Evolutionary conservation across 768 basidiomycete species (phyloP), one percentile per base, ranked within the genome.

Genomic region (Amylocystis lapponica): DNA sequence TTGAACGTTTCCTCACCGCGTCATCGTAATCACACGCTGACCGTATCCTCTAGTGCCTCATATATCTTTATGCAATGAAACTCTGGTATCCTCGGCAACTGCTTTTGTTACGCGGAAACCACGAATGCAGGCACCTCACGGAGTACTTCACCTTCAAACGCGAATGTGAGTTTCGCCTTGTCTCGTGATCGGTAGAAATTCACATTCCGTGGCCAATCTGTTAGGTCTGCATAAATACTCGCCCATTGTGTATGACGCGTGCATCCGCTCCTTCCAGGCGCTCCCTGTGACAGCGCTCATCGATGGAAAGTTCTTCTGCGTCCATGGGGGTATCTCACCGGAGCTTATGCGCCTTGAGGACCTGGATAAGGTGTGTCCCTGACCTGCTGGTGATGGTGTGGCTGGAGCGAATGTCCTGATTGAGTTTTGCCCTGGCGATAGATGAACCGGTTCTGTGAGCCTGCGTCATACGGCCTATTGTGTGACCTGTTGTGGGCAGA

Each of bases 61-160:
- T 98, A 35, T 97, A 95, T 66, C 76, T 98, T 19, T 98, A 92
- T 66, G 72, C 89, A 11, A 78, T 96, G 65, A 98, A 97, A 68
- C 80, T 98, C 34, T 83, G 83, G 72, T 85, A 85, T 54, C 95
- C 95, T 3, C 75, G 74, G 49, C 84, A 83, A 27, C 69, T 98
- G 34, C 78, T 81, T 46, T 74, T 98, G 25, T 74, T 98, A 27
- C 82, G 95, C 36, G 95, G 95, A 8, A 98, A 97, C 61, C 95
- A 98, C 66, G 95, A 98, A 71, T 98, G 95, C 61, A 79, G 85
- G 27, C 94, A 98, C 67, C 71, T 98, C 36, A 98, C 95, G 2
- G 92, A 94, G 65, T 96, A 94, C 63, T 97, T 97, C 59, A 97
- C 95, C 8, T 98, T 98, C 72, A 94, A 92, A 69, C 84, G 90